Evolutionary conservation across 495 filamentous ascomycete genomes (phyloP).

Genomic region (Aspergillus taichungensis): DNA sequence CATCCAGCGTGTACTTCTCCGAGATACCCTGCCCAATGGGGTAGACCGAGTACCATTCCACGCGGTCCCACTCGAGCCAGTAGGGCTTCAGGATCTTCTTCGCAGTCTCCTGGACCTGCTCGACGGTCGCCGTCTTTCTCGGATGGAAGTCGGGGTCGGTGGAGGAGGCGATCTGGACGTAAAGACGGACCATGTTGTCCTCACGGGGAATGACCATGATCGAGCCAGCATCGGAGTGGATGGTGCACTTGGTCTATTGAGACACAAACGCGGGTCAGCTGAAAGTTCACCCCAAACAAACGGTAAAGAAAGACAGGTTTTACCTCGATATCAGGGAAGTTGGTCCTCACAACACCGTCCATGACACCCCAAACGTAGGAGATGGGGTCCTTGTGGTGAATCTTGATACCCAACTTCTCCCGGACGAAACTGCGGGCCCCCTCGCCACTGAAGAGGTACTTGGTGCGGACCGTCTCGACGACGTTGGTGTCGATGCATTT

Average conservation of each 20-base stretch:
- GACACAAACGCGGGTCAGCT: background rate
- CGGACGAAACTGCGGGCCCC: slow-evolving; percentile 56
- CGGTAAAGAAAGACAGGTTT: slow-evolving; percentile 1
- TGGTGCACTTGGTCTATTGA: slow-evolving; percentile 83
- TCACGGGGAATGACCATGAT: slow-evolving; percentile 74
- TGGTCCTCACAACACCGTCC: slow-evolving; percentile 68
- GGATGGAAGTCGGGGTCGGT: slow-evolving; percentile 50
- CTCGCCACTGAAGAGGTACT: slow-evolving; percentile 59
- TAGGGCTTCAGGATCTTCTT: slow-evolving; percentile 55
- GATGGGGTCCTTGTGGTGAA: slow-evolving; percentile 56
- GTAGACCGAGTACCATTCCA: slow-evolving; percentile 57
- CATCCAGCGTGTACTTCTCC: slow-evolving; percentile 48
- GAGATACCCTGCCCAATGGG: slow-evolving; percentile 55
- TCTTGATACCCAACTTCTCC: slow-evolving; percentile 48
- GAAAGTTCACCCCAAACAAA: too few relatives aligned
- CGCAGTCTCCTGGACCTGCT: slow-evolving; percentile 54
- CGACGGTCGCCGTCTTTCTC: slow-evolving; percentile 41
- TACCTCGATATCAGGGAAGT: slow-evolving; percentile 77
- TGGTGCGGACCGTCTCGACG: slow-evolving; percentile 53
- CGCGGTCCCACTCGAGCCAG: slow-evolving; percentile 44
- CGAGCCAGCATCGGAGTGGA: slow-evolving; percentile 55
- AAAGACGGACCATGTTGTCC: slow-evolving; percentile 69
- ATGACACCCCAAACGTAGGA: slow-evolving; percentile 74
- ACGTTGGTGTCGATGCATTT: slow-evolving; percentile 66
- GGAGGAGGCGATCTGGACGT: slow-evolving; percentile 63